Evolutionary conservation across 2,329 filamentous ascomycete species (phyloP).

Genomic region (Podosphaera xanthii): DNA sequence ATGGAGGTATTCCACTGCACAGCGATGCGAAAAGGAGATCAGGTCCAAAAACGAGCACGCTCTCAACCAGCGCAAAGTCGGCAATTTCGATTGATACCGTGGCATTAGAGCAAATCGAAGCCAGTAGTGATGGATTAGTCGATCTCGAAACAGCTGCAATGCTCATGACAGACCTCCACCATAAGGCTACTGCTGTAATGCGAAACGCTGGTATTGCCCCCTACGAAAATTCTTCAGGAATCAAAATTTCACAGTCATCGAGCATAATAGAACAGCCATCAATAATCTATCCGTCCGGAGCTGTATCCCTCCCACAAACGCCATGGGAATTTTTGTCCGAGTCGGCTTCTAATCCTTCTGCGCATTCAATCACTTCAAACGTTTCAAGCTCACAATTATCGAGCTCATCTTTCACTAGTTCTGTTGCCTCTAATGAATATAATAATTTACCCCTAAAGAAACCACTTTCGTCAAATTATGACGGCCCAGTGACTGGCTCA

Average conservation of each 20-base stretch:
- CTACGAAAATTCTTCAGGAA: slow-evolving; percentile 34
- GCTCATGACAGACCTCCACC: slow-evolving; percentile 94
- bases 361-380: slow-evolving; percentile 48
- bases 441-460: slow-evolving; percentile 46
- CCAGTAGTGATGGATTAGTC: slow-evolving; percentile 71
- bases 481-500: not conserved
- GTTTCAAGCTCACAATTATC: slow-evolving; percentile 47
- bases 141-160: slow-evolving; percentile 95
- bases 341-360: slow-evolving; percentile 45
- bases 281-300: slow-evolving; percentile 52
- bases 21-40: slow-evolving; percentile 80
- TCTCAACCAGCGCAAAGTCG: slow-evolving; percentile 47
- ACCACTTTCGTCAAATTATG: slow-evolving; percentile 35
- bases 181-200: slow-evolving; percentile 69
- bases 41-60: slow-evolving; percentile 41
- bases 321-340: slow-evolving; percentile 82
- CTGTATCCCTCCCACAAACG: slow-evolving; percentile 65
- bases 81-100: slow-evolving; percentile 64
- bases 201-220: slow-evolving; percentile 27
- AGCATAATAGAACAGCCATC: slow-evolving; percentile 54
- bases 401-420: slow-evolving; percentile 36
- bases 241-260: slow-evolving; percentile 50
- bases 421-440: slow-evolving; percentile 30
- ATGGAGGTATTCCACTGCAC: slow-evolving; percentile 80
- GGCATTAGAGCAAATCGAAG: slow-evolving; percentile 79